Base-by-base conservation (phyloP, 2,329 filamentous ascomycete genomes). In the Fusarium bactridioides region DNA sequence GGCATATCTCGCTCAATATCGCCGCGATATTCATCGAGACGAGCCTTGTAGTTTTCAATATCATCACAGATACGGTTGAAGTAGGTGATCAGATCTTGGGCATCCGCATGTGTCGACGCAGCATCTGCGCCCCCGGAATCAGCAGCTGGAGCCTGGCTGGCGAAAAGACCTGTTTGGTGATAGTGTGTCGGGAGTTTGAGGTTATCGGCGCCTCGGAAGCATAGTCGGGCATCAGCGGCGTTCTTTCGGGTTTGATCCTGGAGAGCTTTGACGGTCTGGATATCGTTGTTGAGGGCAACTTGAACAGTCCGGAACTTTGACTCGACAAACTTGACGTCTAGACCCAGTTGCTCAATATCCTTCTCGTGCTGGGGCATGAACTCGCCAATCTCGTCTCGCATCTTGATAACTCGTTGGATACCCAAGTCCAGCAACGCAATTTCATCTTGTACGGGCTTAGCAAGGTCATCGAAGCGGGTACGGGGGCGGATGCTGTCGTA, bases 401-500 rank as follows among this genome's bases (percentile, higher is more conserved):
- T 91, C 65, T 88, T 87, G 77, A 97, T 94, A 79, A 96, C 94
- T 60, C 88, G 87, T 76, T 94, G 89, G 75, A 99, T 95, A 72
- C 92, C 90, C 64, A 89, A 88, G 81, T 99, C 95, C 71, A 97
- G 90, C 15, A 86, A 83, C 70, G 93, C 90, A 69, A 99, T 93
- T 74, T 94, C 85, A 70, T 90, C 89, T 78, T 97, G 94, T 21
- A 97, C 85, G 35, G 93, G 90, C 74, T 95, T 92, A 67, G 93
- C 90, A 33, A 97, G 91, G 81, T 97, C 95, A 79, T 94, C 94
- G 84, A 96, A 98, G 69, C 96, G 93, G 7, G 94, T 97, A 1
- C 95, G 97, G 21, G 93, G 92, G 58, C 94, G 90, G 67, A 98
- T 86, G 78, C 93, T 93, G 75, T 89, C 89, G 58, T 93, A 83